Percentiles rank a stretch among this genome's conserved stretches.
These are phyloP conservation scores for Arthrocladium fulminans DNA, from an alignment of 2,329 filamentous ascomycete species.

Conservation along the genomic window DNA sequence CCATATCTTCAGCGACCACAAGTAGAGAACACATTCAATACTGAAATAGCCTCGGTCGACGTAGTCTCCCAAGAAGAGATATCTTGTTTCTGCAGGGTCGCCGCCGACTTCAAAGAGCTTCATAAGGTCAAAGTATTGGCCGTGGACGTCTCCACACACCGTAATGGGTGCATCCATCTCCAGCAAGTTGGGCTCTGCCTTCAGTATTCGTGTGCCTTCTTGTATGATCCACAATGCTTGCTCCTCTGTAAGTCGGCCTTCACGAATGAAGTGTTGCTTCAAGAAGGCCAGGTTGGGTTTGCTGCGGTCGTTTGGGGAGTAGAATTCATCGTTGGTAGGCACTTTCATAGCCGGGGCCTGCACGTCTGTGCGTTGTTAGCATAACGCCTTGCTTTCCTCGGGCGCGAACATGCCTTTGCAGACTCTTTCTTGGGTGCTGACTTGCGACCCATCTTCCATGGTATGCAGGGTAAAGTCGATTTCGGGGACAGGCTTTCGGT, in stretches of 20 bases:
- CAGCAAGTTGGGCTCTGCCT: conserved; percentile 84
- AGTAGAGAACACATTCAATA: conserved; percentile 96
- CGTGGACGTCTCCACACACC: conserved; percentile 95
- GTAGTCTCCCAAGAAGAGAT: conserved; percentile 95
- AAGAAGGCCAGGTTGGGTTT: conserved; percentile 92
- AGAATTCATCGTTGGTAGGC: conserved; percentile 90
- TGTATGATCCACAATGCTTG: conserved; percentile 94
- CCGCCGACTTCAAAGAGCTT: conserved; percentile 98
- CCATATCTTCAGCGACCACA: conserved; percentile 98
- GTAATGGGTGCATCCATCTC: conserved; percentile 99
- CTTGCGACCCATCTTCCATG: conserved; percentile 94
- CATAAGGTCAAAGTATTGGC: conserved; percentile 99
- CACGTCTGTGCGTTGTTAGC: conserved; percentile 58
- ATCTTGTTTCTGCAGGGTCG: conserved; percentile 90
- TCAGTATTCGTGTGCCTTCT: conserved; percentile 77
- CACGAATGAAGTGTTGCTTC: conserved; percentile 97
- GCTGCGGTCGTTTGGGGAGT: conserved; percentile 69
- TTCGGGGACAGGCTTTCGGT: conserved; percentile 93
- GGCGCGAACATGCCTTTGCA: conserved; percentile 71
- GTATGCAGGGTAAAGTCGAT: conserved; percentile 98
- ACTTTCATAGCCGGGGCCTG: conserved; percentile 92
- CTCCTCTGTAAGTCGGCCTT: conserved; percentile 92
- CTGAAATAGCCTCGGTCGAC: conserved; percentile 98
- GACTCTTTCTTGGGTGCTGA: conserved; percentile 90
- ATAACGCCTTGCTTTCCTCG: background rate